A percentile compares a stretch with the other conserved stretches of the same genome.
These are phyloP conservation scores for Actinomucor elegans DNA, from an alignment of 371 early-diverging fungal species.

Conservation along the genomic window DNA sequence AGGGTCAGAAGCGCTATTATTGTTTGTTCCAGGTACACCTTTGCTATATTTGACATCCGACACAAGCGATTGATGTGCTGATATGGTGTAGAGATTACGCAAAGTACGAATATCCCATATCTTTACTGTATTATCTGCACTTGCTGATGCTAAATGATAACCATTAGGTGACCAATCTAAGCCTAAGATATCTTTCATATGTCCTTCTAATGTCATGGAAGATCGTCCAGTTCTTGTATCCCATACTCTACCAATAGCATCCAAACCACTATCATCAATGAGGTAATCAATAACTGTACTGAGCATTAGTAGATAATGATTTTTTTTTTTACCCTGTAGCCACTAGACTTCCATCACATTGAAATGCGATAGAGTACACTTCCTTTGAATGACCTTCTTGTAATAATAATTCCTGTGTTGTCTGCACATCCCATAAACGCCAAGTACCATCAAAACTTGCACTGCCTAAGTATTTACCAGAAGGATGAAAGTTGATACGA, in stretches of 20 bases:
- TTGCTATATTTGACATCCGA: conserved; percentile 75
- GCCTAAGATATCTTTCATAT: conserved; percentile 85
- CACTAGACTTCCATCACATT: conserved; percentile 87
- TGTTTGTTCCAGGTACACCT: conserved; percentile 22
- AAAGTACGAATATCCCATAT: conserved; percentile 91
- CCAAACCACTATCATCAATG: conserved; percentile 67
- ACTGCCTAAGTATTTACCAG: conserved; percentile 84
- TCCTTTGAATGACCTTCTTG: conserved; percentile 95
- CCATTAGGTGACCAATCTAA: conserved; percentile 94
- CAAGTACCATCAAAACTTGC: conserved; percentile 92
- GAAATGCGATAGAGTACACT: conserved; percentile 89
- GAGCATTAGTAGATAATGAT: too few relatives aligned
- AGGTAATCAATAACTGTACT: too few relatives aligned
- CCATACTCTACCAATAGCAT: conserved; percentile 93
- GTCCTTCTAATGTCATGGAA: conserved; percentile 87
- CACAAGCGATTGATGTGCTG: conserved; percentile 91
- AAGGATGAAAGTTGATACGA: conserved; percentile 90
- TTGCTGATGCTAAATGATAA: conserved; percentile 78
- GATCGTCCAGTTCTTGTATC: conserved; percentile 92
- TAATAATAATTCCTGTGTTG: conserved; percentile 72
- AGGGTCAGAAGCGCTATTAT: conserved; percentile 24
- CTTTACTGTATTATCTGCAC: conserved; percentile 81
- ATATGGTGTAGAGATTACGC: conserved; percentile 78
- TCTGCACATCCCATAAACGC: conserved; percentile 93
- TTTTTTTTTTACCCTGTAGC: conserved; percentile 73